Conservation (phyloP, 257 asterid genomes). For the Primulina tabacum region DNA sequence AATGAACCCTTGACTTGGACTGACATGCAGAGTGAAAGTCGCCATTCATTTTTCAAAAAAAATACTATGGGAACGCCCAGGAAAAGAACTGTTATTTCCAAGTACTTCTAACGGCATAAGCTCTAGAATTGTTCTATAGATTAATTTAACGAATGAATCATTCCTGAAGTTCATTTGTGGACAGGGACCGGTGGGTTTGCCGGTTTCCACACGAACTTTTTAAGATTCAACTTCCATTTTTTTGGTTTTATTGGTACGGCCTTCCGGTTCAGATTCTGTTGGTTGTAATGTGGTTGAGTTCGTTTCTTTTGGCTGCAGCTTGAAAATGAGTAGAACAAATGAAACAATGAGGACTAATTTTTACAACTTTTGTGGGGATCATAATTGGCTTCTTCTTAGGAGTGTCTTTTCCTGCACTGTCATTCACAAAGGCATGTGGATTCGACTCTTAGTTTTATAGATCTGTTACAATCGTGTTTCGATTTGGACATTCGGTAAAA, state of each 20-base stretch:
- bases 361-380: constrained; percentile 68
- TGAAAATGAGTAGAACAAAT: constrained; percentile 55
- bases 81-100: constrained; percentile 26
- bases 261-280: background rate
- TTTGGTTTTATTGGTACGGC: too few species aligned
- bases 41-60: constrained; percentile 30
- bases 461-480: background rate
- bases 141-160: background rate
- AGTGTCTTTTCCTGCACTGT: constrained; percentile 71
- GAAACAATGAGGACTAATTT: constrained; percentile 73
- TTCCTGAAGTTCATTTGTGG: background rate
- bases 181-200: background rate
- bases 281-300: constrained; percentile 1
- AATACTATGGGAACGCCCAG: constrained; percentile 49
- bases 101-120: constrained; percentile 22
- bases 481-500: background rate
- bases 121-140: constrained; percentile 16
- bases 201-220: background rate
- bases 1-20: constrained; percentile 22
- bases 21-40: constrained; percentile 29
- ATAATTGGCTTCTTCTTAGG: constrained; percentile 83
- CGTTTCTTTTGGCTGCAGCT: constrained; percentile 36
- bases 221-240: background rate
- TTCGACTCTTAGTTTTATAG: background rate
- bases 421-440: constrained; percentile 67